These are phyloP conservation scores for Moricandia arvensis DNA, from an alignment of 345 rosid species.

Conservation along the genomic window DNA sequence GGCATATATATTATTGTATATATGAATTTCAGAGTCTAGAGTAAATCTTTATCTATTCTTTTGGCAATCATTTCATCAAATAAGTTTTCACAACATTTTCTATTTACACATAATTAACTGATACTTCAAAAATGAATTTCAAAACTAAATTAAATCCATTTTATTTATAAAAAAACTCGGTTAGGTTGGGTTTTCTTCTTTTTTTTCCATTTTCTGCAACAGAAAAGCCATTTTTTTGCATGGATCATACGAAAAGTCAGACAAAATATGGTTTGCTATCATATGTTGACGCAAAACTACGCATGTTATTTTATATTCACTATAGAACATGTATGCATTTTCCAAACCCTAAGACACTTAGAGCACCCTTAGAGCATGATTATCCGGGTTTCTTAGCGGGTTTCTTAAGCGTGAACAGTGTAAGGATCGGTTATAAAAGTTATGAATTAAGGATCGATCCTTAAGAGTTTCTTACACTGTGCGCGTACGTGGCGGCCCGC, in stretches of 20 bases:
- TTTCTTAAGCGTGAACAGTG: too few species aligned
- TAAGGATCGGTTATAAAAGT: too few species aligned
- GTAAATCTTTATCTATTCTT: not conserved
- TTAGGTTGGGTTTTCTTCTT: not conserved
- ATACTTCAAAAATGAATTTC: not conserved
- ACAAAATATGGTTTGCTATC: not conserved
- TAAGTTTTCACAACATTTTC: not conserved
- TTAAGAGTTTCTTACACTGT: too few species aligned
- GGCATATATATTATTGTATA: not conserved
- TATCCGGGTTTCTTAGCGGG: too few species aligned
- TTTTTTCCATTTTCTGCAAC: not conserved
- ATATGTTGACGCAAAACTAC: constrained; percentile 13
- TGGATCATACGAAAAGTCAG: constrained; percentile 9
- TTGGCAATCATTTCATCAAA: not conserved
- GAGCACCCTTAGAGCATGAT: too few species aligned
- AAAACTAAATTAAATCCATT: not conserved
- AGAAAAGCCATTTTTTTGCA: constrained; percentile 13
- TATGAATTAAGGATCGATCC: too few species aligned
- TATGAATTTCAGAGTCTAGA: not conserved
- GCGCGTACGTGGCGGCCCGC: too few species aligned
- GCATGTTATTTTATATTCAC: constrained; percentile 1
- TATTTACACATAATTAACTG: not conserved
- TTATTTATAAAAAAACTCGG: not conserved
- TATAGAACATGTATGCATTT: not conserved
- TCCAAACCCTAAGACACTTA: not conserved